Evolutionary conservation across 225 moss, liverwort and hornwort species (phyloP), one percentile per base, ranked within the genome.

Genomic region (Sphagnum tenellum): DNA sequence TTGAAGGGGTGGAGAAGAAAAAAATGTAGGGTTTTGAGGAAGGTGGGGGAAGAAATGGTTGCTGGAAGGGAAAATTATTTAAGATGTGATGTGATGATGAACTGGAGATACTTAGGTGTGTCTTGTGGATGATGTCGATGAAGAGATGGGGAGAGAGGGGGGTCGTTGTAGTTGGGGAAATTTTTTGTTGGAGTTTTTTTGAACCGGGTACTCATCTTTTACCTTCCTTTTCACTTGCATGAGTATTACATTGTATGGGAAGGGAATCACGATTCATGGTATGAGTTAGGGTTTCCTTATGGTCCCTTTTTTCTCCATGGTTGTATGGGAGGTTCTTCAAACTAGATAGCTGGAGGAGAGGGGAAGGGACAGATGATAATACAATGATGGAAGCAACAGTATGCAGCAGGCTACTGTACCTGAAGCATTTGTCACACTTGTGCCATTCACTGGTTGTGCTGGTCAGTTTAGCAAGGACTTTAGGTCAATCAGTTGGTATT

Each of bases 51-150:
- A 29, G 29, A 29, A 29, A 29, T 29, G 52, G 52, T 52, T 52
- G 52, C 7, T 52, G 6, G 52, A 5, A 9, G 9, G 52, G 52
- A 52, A 9, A 9, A 52, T 6, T 52, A 9, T 52, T 0, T 5
- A 52, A 9, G 52, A 52, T 9, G 6, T 52, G 6, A 5, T 52
- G 52, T 52, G 6, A 52, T 52, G 52, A 9, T 6, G 29, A 29
- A 63, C 61, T 79, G 68, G 76, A 60, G 63, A 69, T 72, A 63
- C 60, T 69, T 57, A 65, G 78, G 77, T 75, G 82, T 76, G 79
- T 76, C 73, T 79, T 71, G 76, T 71, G 76, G 70, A 66, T 76
- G 76, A 67, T 82, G 56, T 82, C 69, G 63, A 72, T 66, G 75
- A 73, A 66, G 69, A 71, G 81, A 73, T 53, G 77, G 70, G 72